Conservation (phyloP, 768 basidiomycete species). For the Gloeopeniophorella convolvens region DNA sequence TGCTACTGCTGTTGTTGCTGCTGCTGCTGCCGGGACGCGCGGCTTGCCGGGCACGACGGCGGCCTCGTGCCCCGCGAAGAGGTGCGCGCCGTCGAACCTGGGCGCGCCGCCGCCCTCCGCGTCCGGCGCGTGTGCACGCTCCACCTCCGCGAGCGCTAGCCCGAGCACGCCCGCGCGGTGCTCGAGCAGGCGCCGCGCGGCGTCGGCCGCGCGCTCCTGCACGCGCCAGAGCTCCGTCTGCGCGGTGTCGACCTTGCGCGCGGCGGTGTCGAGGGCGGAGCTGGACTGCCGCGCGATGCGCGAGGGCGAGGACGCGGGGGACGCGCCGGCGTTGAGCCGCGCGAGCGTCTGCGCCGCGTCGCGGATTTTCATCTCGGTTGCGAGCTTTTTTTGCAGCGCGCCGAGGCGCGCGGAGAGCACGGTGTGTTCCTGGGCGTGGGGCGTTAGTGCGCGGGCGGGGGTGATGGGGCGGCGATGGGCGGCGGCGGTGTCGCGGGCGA, state of each 20-base stretch:
- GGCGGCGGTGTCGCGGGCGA: too few relatives aligned
- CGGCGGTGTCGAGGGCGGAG: constrained; percentile 70
- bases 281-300: constrained; percentile 56
- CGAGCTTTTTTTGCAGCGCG: constrained; percentile 66
- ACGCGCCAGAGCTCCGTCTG: constrained; percentile 69
- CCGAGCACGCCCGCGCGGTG: constrained; percentile 82
- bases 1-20: too few relatives aligned
- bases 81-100: constrained; percentile 74
- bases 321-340: constrained; percentile 47
- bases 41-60: constrained; percentile 50
- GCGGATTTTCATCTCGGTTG: constrained; percentile 80
- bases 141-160: constrained; percentile 39
- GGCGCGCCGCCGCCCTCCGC: constrained; percentile 55
- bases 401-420: constrained; percentile 57
- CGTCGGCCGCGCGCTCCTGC: constrained; percentile 56
- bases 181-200: constrained; percentile 61
- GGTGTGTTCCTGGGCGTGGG: constrained; percentile 57
- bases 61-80: constrained; percentile 77
- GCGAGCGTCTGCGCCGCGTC: constrained; percentile 76
- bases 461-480: too few relatives aligned
- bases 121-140: constrained; percentile 30
- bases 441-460: too few relatives aligned
- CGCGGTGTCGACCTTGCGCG: constrained; percentile 58
- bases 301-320: constrained; percentile 30
- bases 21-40: constrained; percentile 39